Evolutionary conservation across 2,329 filamentous ascomycete species (phyloP).

Genomic region (Pseudogymnoascus sp.): DNA sequence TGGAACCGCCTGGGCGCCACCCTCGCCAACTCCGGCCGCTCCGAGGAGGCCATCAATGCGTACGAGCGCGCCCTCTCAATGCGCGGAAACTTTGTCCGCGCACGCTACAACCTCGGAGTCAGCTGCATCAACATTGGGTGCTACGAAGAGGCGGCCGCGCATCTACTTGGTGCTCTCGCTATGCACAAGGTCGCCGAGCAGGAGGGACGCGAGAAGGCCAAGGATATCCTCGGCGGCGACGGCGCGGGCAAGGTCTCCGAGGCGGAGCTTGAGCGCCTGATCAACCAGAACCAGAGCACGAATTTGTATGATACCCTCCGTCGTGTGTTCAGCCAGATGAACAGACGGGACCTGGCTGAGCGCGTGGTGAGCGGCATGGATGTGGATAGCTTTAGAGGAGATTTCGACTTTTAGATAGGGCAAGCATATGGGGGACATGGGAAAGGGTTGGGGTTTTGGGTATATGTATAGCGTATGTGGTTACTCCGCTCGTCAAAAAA

Average conservation of each 20-base stretch:
- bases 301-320: constrained; percentile 92
- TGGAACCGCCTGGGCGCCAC: constrained; percentile 98
- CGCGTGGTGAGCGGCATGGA: constrained; percentile 84
- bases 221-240: constrained; percentile 60
- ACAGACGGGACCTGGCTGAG: constrained; percentile 76
- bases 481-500: constrained; percentile 1
- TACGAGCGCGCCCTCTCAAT: constrained; percentile 88
- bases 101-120: constrained; percentile 92
- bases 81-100: constrained; percentile 92
- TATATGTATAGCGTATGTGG: constrained; percentile 5
- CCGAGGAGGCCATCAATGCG: constrained; percentile 91
- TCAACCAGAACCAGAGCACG: constrained; percentile 91
- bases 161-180: constrained; percentile 80
- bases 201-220: constrained; percentile 72
- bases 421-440: neutral
- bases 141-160: constrained; percentile 83
- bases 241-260: constrained; percentile 48
- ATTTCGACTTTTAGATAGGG: constrained; percentile 70
- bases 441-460: neutral
- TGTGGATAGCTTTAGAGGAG: constrained; percentile 75
- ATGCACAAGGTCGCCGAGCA: constrained; percentile 95
- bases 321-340: constrained; percentile 96
- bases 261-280: constrained; percentile 73
- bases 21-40: constrained; percentile 85
- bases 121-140: constrained; percentile 97